These are phyloP conservation scores for Haplographium delicatum DNA, from an alignment of 495 filamentous ascomycete species.

Conservation along the genomic window DNA sequence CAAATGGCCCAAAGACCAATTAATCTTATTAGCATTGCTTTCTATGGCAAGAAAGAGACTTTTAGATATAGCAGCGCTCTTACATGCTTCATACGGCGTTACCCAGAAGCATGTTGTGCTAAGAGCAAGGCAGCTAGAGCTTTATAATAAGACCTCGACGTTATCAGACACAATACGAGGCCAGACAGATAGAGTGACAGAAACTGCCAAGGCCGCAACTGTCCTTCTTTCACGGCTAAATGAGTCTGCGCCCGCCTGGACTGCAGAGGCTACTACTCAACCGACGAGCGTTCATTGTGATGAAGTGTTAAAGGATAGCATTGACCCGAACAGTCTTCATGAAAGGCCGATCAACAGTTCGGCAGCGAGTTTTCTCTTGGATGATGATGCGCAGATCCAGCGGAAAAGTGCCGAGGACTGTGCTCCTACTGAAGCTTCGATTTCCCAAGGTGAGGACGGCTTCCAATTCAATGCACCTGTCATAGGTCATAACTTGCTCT, in stretches of 20 bases:
- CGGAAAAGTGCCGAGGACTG: constrained; percentile 37
- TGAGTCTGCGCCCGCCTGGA: constrained; percentile 32
- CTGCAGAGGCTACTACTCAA: constrained; percentile 11
- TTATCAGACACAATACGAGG: constrained; percentile 61
- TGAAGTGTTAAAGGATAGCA: constrained; percentile 27
- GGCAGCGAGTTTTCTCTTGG: constrained; percentile 19
- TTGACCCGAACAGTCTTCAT: constrained; percentile 41
- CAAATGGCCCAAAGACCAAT: constrained; percentile 8
- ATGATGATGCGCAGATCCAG: constrained; percentile 31
- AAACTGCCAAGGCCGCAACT: constrained; percentile 59
- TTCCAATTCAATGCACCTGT: no score
- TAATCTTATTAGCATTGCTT: background rate
- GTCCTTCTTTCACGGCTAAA: constrained; percentile 53
- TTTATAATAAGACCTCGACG: constrained; percentile 71
- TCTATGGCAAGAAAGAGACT: constrained; percentile 26
- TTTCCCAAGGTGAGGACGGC: constrained; percentile 33
- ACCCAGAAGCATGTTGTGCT: constrained; percentile 75
- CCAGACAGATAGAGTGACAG: constrained; percentile 57
- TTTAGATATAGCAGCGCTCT: constrained; percentile 24
- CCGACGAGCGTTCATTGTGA: no score
- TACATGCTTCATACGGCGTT: constrained; percentile 63
- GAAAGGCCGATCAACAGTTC: constrained; percentile 29
- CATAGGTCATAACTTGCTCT: no score
- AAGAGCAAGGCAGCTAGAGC: constrained; percentile 69
- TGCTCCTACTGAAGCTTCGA: constrained; percentile 40